phyloP scores from a whole-genome alignment of 2,329 filamentous ascomycete species.

The Penicillium rolfsii region DNA sequence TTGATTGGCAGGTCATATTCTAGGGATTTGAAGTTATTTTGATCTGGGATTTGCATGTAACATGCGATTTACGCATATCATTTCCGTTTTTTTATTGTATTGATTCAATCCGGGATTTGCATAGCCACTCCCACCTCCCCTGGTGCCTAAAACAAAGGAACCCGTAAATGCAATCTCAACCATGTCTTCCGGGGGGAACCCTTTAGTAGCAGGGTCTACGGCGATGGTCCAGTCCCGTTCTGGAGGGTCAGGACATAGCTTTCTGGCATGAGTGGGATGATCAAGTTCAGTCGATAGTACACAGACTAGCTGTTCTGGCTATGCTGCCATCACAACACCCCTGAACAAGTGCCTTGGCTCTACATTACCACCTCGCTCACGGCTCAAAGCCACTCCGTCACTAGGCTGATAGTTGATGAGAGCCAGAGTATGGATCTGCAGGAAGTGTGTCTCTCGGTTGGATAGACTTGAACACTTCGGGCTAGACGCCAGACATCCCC shows the following conservation, averaged over 20 bases:
- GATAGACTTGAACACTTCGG: slow-evolving; percentile 18
- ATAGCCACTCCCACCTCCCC: not conserved
- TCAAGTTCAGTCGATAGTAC: not conserved
- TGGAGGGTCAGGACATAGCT: slow-evolving; percentile 8
- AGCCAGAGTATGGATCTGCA: not conserved
- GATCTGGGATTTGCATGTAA: too few species aligned
- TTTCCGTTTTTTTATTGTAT: too few species aligned
- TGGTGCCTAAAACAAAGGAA: not conserved
- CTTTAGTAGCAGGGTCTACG: slow-evolving; percentile 10
- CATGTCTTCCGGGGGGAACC: slow-evolving; percentile 5
- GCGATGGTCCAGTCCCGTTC: slow-evolving; percentile 14
- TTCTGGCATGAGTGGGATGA: not conserved
- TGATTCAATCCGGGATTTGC: not conserved
- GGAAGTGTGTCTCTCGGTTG: slow-evolving; percentile 1
- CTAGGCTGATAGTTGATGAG: not conserved
- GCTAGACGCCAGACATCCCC: not conserved
- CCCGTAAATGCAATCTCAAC: not conserved
- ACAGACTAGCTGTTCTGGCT: not conserved
- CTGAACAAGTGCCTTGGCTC: too few species aligned
- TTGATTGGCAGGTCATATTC: not conserved
- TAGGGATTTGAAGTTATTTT: not conserved
- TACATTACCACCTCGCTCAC: not conserved
- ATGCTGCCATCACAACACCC: not conserved
- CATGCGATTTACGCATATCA: too few species aligned
- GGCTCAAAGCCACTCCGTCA: not conserved